These are phyloP conservation scores for Fusarium sp. DNA, from an alignment of 2,329 filamentous ascomycete genomes.

Conservation along the genomic window DNA sequence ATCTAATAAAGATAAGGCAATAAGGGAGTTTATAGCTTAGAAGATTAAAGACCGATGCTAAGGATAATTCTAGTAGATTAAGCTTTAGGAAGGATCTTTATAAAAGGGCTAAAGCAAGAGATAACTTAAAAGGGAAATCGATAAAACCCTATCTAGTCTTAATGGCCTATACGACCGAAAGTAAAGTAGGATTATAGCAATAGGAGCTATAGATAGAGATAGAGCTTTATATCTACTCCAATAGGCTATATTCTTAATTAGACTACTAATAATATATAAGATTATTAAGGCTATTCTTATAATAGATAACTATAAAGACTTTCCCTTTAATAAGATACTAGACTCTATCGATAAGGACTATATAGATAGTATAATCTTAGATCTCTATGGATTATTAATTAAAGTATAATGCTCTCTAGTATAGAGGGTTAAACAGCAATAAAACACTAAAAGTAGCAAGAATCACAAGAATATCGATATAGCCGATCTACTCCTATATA, in stretches of 20 bases:
- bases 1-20: conserved; percentile 39
- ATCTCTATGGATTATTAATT: background rate
- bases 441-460: too few species aligned
- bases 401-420: too few species aligned
- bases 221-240: conserved; percentile 49
- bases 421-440: too few species aligned
- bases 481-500: too few species aligned
- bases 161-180: conserved; percentile 49
- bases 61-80: conserved; percentile 53
- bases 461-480: too few species aligned
- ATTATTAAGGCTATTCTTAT: background rate
- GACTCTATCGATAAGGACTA: conserved; percentile 1
- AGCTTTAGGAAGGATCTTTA: conserved; percentile 47
- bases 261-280: conserved; percentile 18
- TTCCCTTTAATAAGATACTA: rapidly evolving
- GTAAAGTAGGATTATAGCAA: conserved; percentile 45
- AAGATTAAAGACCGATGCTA: conserved; percentile 46
- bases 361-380: background rate
- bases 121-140: conserved; percentile 48
- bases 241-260: conserved; percentile 46
- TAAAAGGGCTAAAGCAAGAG: conserved; percentile 44
- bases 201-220: background rate
- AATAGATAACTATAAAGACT: rapidly evolving
- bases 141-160: conserved; percentile 47
- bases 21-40: conserved; percentile 35